Evolutionary conservation across 2,329 filamentous ascomycete species (phyloP).

Genomic region (Colletotrichum trifolii): DNA sequence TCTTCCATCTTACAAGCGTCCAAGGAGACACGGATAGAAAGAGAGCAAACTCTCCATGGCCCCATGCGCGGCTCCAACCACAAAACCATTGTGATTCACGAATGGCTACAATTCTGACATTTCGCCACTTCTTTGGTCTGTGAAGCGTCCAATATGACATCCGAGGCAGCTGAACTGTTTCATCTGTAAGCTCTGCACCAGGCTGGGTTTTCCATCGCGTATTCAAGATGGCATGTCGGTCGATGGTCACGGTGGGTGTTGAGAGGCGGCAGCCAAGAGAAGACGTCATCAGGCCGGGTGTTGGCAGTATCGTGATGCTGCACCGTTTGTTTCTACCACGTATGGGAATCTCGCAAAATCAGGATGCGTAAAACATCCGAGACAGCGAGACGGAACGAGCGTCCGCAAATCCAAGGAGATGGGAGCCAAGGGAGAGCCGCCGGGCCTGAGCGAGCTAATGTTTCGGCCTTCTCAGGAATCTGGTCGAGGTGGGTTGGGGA

Average conservation of each 20-base stretch:
- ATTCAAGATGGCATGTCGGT: not conserved
- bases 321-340: no score
- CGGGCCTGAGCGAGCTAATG: no score
- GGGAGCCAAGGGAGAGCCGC: no score
- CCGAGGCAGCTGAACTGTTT: not conserved
- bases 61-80: not conserved
- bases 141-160: not conserved
- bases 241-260: not conserved
- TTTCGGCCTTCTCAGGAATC: no score
- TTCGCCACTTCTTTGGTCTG: not conserved
- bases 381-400: no score
- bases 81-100: not conserved
- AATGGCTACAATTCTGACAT: not conserved
- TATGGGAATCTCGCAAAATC: no score
- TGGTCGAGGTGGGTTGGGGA: no score
- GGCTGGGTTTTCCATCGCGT: constrained; percentile 2
- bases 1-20: not conserved
- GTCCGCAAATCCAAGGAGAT: no score
- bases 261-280: not conserved
- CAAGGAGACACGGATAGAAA: not conserved
- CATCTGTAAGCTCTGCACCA: not conserved
- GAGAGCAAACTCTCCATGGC: not conserved
- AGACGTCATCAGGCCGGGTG: no score
- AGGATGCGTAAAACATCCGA: no score
- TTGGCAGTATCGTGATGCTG: no score